phyloP scores from a whole-genome alignment of 805 yeast genomes.

The Spathaspora gorwiae region DNA sequence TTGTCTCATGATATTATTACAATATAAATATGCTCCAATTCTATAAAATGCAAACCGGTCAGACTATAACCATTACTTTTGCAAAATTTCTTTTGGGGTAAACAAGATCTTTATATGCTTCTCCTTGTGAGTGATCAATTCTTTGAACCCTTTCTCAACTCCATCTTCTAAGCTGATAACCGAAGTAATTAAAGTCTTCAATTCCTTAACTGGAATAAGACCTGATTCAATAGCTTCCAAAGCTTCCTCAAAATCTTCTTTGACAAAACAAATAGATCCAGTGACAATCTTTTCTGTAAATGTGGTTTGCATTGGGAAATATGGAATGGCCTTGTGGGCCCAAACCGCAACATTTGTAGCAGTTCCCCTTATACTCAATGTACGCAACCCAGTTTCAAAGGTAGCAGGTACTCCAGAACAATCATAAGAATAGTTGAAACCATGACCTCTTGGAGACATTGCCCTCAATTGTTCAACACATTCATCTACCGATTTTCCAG shows the following conservation, averaged over 20 bases:
- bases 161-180: constrained; percentile 47
- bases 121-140: constrained; percentile 49
- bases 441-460: constrained; percentile 37
- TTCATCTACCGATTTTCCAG: constrained; percentile 29
- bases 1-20: too few relatives aligned
- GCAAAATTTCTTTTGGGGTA: constrained; percentile 27
- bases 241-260: constrained; percentile 54
- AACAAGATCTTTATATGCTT: constrained; percentile 52
- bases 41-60: too few relatives aligned
- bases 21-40: too few relatives aligned
- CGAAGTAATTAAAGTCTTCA: constrained; percentile 50
- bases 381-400: constrained; percentile 45
- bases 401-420: constrained; percentile 55
- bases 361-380: constrained; percentile 49
- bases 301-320: constrained; percentile 53
- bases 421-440: constrained; percentile 49
- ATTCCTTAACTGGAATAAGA: constrained; percentile 39
- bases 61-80: too few relatives aligned
- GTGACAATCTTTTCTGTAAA: constrained; percentile 50
- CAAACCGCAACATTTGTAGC: constrained; percentile 66
- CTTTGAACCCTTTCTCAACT: constrained; percentile 49
- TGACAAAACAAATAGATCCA: constrained; percentile 61
- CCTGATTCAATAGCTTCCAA: constrained; percentile 47
- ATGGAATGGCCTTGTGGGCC: constrained; percentile 47
- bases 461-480: constrained; percentile 33